Evolutionary conservation across 2,329 filamentous ascomycete species (phyloP).

Genomic region (Stachybotrys chlorohalonatus): DNA sequence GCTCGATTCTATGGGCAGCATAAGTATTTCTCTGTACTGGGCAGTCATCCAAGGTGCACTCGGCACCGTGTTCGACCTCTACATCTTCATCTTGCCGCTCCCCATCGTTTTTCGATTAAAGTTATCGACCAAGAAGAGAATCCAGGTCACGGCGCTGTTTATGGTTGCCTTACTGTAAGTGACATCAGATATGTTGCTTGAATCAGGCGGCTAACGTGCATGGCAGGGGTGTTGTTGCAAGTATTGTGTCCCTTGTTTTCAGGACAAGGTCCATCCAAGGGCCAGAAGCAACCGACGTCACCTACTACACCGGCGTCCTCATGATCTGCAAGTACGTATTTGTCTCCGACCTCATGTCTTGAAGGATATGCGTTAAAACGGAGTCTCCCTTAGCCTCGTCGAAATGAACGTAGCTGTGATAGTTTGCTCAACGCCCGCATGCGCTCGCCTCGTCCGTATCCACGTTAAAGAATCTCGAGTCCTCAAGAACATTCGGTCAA

Average conservation of each 20-base stretch:
- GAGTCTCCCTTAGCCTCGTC: not conserved
- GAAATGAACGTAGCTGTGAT: not conserved
- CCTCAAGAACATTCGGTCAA: not conserved
- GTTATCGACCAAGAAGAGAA: not conserved
- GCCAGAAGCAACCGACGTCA: not conserved
- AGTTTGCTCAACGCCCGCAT: not conserved
- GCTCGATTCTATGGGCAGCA: too few relatives aligned
- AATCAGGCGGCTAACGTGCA: not conserved
- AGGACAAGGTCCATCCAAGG: not conserved
- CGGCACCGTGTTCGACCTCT: not conserved
- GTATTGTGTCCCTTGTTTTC: not conserved
- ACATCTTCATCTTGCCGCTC: not conserved
- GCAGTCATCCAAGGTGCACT: not conserved
- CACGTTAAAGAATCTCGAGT: not conserved
- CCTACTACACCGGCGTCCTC: not conserved
- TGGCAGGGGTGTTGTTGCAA: not conserved
- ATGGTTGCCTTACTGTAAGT: not conserved
- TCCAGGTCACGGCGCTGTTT: not conserved
- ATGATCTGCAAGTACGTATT: not conserved
- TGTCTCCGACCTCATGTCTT: not conserved
- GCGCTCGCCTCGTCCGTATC: not conserved
- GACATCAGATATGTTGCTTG: not conserved
- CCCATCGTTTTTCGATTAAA: not conserved
- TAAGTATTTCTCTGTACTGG: not conserved
- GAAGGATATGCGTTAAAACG: too few relatives aligned